These are phyloP conservation scores for Cynanchum wilfordii DNA, from an alignment of 257 asterid genomes.

Conservation along the genomic window DNA sequence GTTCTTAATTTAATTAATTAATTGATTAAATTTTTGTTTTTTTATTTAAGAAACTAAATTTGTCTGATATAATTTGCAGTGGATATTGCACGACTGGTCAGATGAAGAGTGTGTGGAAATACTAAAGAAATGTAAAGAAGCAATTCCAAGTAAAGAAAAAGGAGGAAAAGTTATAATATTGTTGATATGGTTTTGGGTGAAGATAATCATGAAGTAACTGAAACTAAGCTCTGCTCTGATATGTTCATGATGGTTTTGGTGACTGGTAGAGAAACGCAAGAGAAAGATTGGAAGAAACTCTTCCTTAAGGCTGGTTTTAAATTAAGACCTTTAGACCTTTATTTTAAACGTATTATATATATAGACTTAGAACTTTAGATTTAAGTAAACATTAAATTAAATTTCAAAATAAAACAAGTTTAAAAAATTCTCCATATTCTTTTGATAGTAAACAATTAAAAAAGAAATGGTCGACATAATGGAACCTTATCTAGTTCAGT, in stretches of 20 bases:
- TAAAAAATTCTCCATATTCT: too few relatives aligned
- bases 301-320: conserved; percentile 34
- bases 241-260: conserved; percentile 24
- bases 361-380: too few relatives aligned
- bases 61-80: too few relatives aligned
- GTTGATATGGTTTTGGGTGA: conserved; percentile 27
- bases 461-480: background rate
- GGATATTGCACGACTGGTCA: conserved; percentile 30
- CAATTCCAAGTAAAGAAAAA: conserved; percentile 16
- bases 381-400: too few relatives aligned
- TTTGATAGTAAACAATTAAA: too few relatives aligned
- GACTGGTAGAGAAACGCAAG: conserved; percentile 32
- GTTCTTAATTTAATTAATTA: conserved; percentile 6
- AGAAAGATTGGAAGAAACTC: conserved; percentile 36
- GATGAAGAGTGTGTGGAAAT: conserved; percentile 24
- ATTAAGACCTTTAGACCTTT: too few relatives aligned
- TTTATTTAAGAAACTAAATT: too few relatives aligned
- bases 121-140: conserved; percentile 37
- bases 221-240: conserved; percentile 19
- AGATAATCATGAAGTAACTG: conserved; percentile 6
- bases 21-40: conserved; percentile 20
- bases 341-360: too few relatives aligned
- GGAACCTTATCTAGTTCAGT: too few relatives aligned
- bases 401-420: too few relatives aligned
- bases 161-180: conserved; percentile 30